phyloP scores from a whole-genome alignment of 805 yeast species.

The Myxozyma melibiosi region DNA sequence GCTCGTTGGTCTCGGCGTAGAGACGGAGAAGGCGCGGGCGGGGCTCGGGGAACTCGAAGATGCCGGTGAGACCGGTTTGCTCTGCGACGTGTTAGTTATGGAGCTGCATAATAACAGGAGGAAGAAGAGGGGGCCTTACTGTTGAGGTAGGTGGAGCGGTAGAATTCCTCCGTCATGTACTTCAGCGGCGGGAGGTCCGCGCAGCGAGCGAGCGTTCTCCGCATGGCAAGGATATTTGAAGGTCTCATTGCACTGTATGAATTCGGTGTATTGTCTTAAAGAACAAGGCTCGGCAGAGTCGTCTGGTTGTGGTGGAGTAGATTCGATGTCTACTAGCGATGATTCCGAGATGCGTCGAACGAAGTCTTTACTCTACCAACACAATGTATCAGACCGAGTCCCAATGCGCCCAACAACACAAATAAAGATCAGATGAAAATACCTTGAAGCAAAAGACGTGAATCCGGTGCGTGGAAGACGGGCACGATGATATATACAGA shows the following conservation, averaged over 20 bases:
- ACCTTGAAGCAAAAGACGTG: too few species aligned
- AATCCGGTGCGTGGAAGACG: too few species aligned
- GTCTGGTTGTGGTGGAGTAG: background rate
- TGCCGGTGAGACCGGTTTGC: conserved; percentile 75
- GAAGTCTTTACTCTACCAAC: too few species aligned
- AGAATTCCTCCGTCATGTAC: too few species aligned
- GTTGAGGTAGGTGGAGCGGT: background rate
- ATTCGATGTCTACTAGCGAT: background rate
- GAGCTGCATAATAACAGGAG: background rate
- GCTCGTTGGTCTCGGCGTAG: conserved; percentile 67
- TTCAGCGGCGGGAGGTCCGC: background rate
- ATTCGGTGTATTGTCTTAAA: too few species aligned
- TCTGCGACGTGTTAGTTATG: background rate
- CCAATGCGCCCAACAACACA: too few species aligned
- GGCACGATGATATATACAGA: too few species aligned
- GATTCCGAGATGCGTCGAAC: background rate
- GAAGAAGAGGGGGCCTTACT: background rate
- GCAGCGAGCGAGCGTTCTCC: conserved; percentile 7
- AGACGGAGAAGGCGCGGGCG: conserved; percentile 73
- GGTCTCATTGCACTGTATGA: conserved; percentile 11
- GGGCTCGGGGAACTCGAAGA: conserved; percentile 79
- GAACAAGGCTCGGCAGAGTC: background rate
- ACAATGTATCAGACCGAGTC: too few species aligned
- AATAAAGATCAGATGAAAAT: too few species aligned
- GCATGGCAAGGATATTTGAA: conserved; percentile 8